A percentile compares a stretch with the other conserved stretches of the same genome.
Conservation (phyloP, 257 asterid genomes). For the Lycium ferocissimum region DNA sequence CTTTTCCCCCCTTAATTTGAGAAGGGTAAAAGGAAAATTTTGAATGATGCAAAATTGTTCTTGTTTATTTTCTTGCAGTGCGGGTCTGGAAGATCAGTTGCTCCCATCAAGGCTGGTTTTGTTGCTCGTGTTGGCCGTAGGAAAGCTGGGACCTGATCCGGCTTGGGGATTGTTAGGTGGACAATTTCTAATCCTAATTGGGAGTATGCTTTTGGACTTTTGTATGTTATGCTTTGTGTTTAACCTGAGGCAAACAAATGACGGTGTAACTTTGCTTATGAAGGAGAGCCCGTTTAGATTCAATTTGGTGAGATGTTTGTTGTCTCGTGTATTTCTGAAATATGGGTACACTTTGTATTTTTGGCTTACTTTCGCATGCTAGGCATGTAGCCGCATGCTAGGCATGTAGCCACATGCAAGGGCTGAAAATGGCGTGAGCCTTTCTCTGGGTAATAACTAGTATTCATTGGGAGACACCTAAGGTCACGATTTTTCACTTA, state of each 20-base stretch:
- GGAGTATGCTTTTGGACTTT: background rate
- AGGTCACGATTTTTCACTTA: too few relatives aligned
- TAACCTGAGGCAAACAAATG: background rate
- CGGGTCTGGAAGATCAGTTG: conserved; percentile 92
- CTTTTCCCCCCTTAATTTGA: background rate
- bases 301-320: background rate
- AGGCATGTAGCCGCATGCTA: background rate
- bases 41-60: background rate
- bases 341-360: background rate
- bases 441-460: background rate
- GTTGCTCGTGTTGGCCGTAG: conserved; percentile 92
- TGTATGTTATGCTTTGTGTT: conserved; percentile 4
- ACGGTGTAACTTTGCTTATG: conserved; percentile 4
- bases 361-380: background rate
- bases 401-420: background rate
- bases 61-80: conserved; percentile 56
- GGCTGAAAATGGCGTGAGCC: background rate
- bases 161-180: background rate
- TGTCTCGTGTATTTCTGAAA: background rate
- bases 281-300: background rate
- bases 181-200: background rate
- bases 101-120: conserved; percentile 85
- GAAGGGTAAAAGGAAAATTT: conserved; percentile 17
- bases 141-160: conserved; percentile 75
- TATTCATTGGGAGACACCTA: too few relatives aligned